phyloP scores from a whole-genome alignment of 1,139 yeast genomes.

The Geotrichum aggregatum region DNA sequence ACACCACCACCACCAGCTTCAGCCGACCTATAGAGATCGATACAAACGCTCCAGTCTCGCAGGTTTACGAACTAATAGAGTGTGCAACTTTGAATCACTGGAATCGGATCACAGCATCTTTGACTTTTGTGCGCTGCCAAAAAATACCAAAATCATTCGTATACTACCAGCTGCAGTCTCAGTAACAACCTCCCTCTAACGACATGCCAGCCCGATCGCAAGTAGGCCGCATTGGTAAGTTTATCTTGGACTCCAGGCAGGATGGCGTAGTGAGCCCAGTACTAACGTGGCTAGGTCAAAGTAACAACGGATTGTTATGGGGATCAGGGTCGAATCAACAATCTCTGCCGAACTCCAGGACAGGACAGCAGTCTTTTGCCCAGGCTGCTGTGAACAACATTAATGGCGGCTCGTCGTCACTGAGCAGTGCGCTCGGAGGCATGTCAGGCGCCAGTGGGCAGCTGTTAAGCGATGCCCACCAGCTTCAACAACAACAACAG shows the following conservation, averaged over 20 bases:
- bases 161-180: conserved; percentile 2
- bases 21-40: not conserved
- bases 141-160: not conserved
- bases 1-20: conserved; percentile 6
- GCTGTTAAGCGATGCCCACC: not conserved
- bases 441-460: not conserved
- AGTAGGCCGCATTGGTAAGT: conserved; percentile 19
- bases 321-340: conserved; percentile 14
- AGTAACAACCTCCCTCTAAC: not conserved
- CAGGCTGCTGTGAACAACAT: conserved; percentile 25
- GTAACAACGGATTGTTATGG: conserved; percentile 4
- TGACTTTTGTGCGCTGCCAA: too few relatives aligned
- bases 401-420: conserved; percentile 5
- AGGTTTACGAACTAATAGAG: too few relatives aligned
- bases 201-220: conserved; percentile 15
- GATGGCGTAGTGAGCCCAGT: conserved; percentile 1
- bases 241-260: not conserved
- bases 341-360: conserved; percentile 1
- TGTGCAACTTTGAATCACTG: too few relatives aligned
- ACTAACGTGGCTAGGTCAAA: conserved; percentile 6
- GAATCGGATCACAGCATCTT: too few relatives aligned
- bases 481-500: not conserved
- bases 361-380: conserved; percentile 19
- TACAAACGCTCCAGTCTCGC: too few relatives aligned
- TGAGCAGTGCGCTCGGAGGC: not conserved